Percentiles rank a stretch among this genome's conserved stretches.
phyloP scores from a whole-genome alignment of 2,329 filamentous ascomycete species.

The Diplodia mutila region DNA sequence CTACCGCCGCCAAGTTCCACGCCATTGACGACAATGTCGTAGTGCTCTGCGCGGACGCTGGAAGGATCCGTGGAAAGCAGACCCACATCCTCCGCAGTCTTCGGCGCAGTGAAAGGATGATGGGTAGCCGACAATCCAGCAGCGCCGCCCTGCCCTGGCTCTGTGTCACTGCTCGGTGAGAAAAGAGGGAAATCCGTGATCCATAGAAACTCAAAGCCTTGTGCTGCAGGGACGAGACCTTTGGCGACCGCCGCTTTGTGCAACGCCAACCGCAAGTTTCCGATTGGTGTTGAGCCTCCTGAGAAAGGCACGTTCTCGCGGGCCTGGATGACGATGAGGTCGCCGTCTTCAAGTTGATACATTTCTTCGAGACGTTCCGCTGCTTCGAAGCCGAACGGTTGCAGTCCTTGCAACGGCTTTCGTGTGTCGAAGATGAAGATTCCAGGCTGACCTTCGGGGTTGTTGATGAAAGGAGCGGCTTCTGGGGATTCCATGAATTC shows the following conservation, averaged over 20 bases:
- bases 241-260: slow-evolving; percentile 70
- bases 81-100: slow-evolving; percentile 71
- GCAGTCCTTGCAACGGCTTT: slow-evolving; percentile 75
- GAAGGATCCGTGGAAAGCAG: slow-evolving; percentile 73
- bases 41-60: slow-evolving; percentile 79
- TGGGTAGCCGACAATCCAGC: slow-evolving; percentile 86
- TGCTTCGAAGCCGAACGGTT: slow-evolving; percentile 75
- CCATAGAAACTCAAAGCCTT: slow-evolving; percentile 75
- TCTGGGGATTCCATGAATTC: slow-evolving; percentile 71
- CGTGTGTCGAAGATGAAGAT: slow-evolving; percentile 75
- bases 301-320: slow-evolving; percentile 66
- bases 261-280: slow-evolving; percentile 71
- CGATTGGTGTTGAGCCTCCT: slow-evolving; percentile 74
- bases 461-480: slow-evolving; percentile 63
- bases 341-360: slow-evolving; percentile 67
- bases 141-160: slow-evolving; percentile 79
- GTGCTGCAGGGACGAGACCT: slow-evolving; percentile 56
- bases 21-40: slow-evolving; percentile 94
- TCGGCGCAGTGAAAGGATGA: slow-evolving; percentile 93
- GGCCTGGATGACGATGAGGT: slow-evolving; percentile 81
- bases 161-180: slow-evolving; percentile 65
- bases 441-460: slow-evolving; percentile 77
- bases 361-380: slow-evolving; percentile 60
- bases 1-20: slow-evolving; percentile 93
- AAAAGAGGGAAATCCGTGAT: slow-evolving; percentile 92